phyloP scores from a whole-genome alignment of 768 basidiomycete species.

The Omphalotus guepiniiformis region DNA sequence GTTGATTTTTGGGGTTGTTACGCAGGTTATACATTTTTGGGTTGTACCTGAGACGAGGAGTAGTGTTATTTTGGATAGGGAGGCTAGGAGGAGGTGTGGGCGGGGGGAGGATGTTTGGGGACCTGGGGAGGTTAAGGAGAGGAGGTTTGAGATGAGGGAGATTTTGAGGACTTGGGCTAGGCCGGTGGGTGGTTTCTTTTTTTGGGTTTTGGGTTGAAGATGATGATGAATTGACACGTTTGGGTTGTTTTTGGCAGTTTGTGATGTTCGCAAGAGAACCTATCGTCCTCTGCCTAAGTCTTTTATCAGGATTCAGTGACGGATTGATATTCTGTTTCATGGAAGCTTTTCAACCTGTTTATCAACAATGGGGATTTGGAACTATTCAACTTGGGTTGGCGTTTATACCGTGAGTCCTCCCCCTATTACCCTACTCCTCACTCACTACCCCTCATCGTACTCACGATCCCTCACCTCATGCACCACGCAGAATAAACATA shows the following conservation, averaged over 20 bases:
- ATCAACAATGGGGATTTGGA: conserved; percentile 8
- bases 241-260: not conserved
- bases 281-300: conserved; percentile 10
- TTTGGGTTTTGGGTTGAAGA: too few species aligned
- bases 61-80: conserved; percentile 5
- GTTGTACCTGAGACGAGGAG: conserved; percentile 8
- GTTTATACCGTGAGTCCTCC: conserved; percentile 8
- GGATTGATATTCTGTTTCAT: conserved; percentile 11
- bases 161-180: conserved; percentile 9
- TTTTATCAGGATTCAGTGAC: conserved; percentile 10
- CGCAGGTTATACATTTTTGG: conserved; percentile 8
- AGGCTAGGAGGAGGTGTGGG: conserved; percentile 7
- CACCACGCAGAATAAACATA: conserved; percentile 4
- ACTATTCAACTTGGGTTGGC: conserved; percentile 8
- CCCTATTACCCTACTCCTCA: not conserved
- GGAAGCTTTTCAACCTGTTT: conserved; percentile 10
- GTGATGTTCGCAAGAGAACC: conserved; percentile 10
- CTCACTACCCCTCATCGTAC: not conserved
- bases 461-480: not conserved
- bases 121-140: conserved; percentile 7
- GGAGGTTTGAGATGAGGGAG: conserved; percentile 7
- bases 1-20: conserved; percentile 10
- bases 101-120: conserved; percentile 7
- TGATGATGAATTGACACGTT: not conserved
- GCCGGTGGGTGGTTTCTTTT: not conserved